These are phyloP conservation scores for Alternaria postmessia DNA, from an alignment of 2,329 filamentous ascomycete genomes.

Conservation along the genomic window DNA sequence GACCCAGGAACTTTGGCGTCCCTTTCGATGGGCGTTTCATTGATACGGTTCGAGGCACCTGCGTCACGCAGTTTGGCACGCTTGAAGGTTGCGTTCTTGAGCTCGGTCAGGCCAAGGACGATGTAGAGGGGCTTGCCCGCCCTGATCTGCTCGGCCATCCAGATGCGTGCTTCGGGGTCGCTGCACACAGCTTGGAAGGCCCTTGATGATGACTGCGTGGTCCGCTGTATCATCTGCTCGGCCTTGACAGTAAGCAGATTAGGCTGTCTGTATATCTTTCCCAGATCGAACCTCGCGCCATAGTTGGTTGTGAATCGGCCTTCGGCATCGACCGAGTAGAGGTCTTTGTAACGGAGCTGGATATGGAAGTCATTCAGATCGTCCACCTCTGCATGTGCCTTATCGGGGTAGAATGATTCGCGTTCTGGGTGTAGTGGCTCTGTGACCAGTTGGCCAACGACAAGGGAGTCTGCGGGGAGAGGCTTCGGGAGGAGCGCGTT, in stretches of 20 bases:
- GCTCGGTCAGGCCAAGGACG: constrained; percentile 48
- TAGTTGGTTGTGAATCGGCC: constrained; percentile 51
- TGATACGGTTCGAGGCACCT: constrained; percentile 45
- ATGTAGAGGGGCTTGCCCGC: constrained; percentile 45
- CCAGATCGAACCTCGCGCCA: constrained; percentile 50
- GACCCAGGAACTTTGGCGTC: constrained; percentile 45
- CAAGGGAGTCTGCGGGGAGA: constrained; percentile 43
- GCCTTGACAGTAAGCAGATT: constrained; percentile 47
- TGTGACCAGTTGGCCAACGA: constrained; percentile 48
- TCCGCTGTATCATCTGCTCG: constrained; percentile 51
- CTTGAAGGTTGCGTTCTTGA: constrained; percentile 50
- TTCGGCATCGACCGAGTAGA: constrained; percentile 49
- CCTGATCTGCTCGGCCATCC: constrained; percentile 41
- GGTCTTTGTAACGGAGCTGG: constrained; percentile 49
- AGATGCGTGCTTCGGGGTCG: constrained; percentile 44
- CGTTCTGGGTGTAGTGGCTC: constrained; percentile 49
- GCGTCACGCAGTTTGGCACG: constrained; percentile 47
- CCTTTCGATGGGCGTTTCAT: constrained; percentile 43
- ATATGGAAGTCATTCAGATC: constrained; percentile 52
- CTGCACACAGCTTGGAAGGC: constrained; percentile 46
- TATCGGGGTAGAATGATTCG: constrained; percentile 47
- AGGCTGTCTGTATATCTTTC: constrained; percentile 48
- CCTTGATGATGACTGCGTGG: constrained; percentile 33
- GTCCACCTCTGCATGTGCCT: constrained; percentile 45
- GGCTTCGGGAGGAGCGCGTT: constrained; percentile 50